Base-by-base conservation (phyloP, 441 rosid species). In the Erodium texanum region DNA sequence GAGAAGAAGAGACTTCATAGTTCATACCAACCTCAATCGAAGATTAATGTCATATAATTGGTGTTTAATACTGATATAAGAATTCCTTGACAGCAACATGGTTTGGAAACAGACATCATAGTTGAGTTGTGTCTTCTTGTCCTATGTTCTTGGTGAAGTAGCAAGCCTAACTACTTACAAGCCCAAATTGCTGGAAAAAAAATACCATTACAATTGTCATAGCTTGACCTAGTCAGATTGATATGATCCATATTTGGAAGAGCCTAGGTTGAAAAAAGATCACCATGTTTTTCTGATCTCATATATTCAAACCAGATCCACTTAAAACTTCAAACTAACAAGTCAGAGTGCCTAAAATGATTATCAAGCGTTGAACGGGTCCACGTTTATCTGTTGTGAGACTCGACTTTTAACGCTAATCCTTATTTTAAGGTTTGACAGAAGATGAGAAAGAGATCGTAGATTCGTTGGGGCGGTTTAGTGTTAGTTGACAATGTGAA, bases 1-100 rank as follows among this genome's bases (percentile, higher is more conserved):
- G 67, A 71, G 66, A 77, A 74, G 80, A 59, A 54, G 67, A 74
- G 71, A 66, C 22, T 64, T 27, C 29, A 27, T 1, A 66, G 18
- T 64, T 27, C 29, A 27, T 1, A 27, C 29, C 29, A 27, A 27
- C 29, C 29, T 27, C 78, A 29, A 72, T 73, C 69, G 64, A 80
- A 64, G 75, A 69, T 76, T 68, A 64, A 12, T 45, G 71, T 62
- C 82, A 52, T 34, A 65, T 15, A 38, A 34, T 65, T 38, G 59
- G 24, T 7, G 6, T 58, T 73, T 45, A 58, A 16, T 70, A 71
- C 7, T 34, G 50, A 66, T 77, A 75, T 65, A 73, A 54, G 70
- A 80, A 78, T 80, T 80, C 75, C 71, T 52, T 70, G 76, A 77
- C 16, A 66, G 48, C 66, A 48, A 75, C 75, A 48, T 50, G 5